Conservation (phyloP, 495 filamentous ascomycete genomes). For the Ascobolus immersus region DNA sequence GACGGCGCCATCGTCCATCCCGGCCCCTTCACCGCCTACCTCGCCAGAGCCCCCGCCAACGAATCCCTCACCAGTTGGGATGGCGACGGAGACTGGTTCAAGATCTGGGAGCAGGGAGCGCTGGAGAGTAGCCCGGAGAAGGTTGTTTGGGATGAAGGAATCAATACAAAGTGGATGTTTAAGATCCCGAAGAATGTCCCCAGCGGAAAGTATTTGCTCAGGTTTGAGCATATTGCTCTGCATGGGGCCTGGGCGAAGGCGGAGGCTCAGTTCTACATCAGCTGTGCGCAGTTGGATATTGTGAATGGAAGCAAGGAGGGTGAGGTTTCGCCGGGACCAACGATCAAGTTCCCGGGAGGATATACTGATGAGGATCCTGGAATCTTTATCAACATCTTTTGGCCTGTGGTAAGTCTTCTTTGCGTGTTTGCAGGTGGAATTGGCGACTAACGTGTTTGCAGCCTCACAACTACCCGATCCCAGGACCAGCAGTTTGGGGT, state of each 20-base stretch:
- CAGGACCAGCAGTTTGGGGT: not conserved
- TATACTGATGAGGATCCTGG: not conserved
- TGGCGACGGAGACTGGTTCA: conserved; percentile 15
- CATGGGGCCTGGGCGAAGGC: conserved; percentile 12
- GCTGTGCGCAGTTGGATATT: conserved; percentile 11
- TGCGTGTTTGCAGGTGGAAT: not conserved
- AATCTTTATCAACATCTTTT: conserved; percentile 1
- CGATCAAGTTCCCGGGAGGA: not conserved
- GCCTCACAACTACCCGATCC: not conserved
- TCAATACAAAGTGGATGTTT: conserved; percentile 14
- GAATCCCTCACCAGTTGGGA: conserved; percentile 2
- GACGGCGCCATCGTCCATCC: conserved; percentile 8
- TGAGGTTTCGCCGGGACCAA: too few relatives aligned
- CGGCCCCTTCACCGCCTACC: conserved; percentile 5
- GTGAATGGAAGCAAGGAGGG: conserved; percentile 1
- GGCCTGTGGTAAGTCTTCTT: not conserved
- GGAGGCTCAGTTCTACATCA: conserved; percentile 10
- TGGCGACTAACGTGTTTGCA: not conserved
- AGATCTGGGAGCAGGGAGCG: conserved; percentile 13
- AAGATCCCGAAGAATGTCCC: conserved; percentile 24
- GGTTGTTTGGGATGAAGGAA: conserved; percentile 1
- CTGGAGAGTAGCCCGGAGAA: conserved; percentile 1
- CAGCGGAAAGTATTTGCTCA: conserved; percentile 29
- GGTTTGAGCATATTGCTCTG: conserved; percentile 30
- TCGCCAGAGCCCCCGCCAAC: conserved; percentile 14